Conservation (phyloP, 768 basidiomycete species). For the Podaxis sp. region DNA sequence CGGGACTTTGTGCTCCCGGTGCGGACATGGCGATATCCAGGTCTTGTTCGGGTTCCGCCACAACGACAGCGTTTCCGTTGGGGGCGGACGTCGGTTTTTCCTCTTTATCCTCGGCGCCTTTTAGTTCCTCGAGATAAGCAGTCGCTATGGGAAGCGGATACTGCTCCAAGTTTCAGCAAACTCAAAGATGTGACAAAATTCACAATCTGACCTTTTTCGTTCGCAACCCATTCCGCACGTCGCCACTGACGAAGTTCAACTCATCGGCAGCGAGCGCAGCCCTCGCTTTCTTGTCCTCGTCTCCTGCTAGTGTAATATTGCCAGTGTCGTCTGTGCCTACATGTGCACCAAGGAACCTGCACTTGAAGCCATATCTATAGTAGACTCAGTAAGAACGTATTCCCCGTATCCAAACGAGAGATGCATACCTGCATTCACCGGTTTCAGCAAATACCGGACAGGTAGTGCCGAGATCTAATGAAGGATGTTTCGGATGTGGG, state of each 20-base stretch:
- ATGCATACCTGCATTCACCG: constrained; percentile 63
- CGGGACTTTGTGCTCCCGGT: not conserved
- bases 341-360: constrained; percentile 86
- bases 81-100: constrained; percentile 19
- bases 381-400: not conserved
- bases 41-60: constrained; percentile 38
- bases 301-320: constrained; percentile 36
- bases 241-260: constrained; percentile 61
- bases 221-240: constrained; percentile 56
- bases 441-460: constrained; percentile 68
- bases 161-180: not conserved
- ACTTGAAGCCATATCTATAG: constrained; percentile 73
- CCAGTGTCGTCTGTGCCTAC: constrained; percentile 44
- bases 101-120: constrained; percentile 24
- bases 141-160: constrained; percentile 10
- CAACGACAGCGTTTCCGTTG: constrained; percentile 22
- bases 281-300: constrained; percentile 56
- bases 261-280: constrained; percentile 49
- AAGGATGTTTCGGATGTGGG: constrained; percentile 29
- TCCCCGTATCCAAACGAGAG: not conserved
- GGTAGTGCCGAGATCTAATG: constrained; percentile 39
- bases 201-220: constrained; percentile 55
- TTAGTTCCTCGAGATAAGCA: constrained; percentile 33
- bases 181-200: not conserved
- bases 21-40: constrained; percentile 18